Conservation (phyloP, 257 asterid species). For the Fraxinus quadrangulata region DNA sequence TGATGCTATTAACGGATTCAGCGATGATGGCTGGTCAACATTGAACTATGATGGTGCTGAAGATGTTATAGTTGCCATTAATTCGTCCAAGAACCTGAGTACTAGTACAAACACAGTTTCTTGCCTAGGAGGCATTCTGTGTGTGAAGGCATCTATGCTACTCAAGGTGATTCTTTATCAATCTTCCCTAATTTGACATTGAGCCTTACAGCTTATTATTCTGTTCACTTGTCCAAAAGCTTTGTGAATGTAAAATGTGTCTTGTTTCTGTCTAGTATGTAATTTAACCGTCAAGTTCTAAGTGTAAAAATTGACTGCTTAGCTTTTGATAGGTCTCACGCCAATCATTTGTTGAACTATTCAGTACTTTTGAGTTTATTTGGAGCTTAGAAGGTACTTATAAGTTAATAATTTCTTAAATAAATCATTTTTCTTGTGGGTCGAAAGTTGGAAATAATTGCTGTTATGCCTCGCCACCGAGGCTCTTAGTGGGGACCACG, state of each 20-base stretch:
- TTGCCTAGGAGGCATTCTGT: slow-evolving; percentile 77
- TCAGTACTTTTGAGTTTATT: background rate
- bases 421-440: background rate
- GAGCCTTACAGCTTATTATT: background rate
- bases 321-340: background rate
- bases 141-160: slow-evolving; percentile 97
- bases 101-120: slow-evolving; percentile 47
- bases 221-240: background rate
- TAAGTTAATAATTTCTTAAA: too few relatives aligned
- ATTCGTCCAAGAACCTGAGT: slow-evolving; percentile 56
- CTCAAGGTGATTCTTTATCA: slow-evolving; percentile 58
- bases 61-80: slow-evolving; percentile 76
- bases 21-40: slow-evolving; percentile 92
- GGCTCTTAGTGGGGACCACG: too few relatives aligned
- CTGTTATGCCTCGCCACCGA: too few relatives aligned
- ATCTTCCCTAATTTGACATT: background rate
- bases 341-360: slow-evolving; percentile 9
- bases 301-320: background rate
- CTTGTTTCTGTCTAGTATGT: background rate
- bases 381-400: background rate
- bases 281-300: background rate
- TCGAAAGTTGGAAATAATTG: background rate
- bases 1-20: slow-evolving; percentile 88
- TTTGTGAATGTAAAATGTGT: background rate
- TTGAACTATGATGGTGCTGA: slow-evolving; percentile 75